Evolutionary conservation across 768 basidiomycete species (phyloP), one percentile per base, ranked within the genome.

Genomic region (Cystoderma amianthinum): DNA sequence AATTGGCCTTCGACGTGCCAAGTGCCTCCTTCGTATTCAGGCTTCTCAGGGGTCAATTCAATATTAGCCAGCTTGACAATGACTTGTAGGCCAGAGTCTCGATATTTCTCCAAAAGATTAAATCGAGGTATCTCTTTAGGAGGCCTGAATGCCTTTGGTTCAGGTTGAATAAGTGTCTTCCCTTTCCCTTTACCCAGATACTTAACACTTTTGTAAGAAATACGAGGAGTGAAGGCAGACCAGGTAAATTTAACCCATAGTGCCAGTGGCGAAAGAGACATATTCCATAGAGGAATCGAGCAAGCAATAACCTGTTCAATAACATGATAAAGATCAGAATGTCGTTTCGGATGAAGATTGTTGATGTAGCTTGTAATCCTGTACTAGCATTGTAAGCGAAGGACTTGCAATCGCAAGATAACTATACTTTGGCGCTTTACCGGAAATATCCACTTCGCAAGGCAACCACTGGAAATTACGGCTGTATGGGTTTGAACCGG

Each of bases 1-100:
- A 58, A 47, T 41, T 47, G 45, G 5, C 59, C 66, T 46, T 67
- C 65, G 32, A 65, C 55, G 44, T 67, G 66, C 65, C 66, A 68
- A 4, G 47, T 53, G 15, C 65, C 64, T 12, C 65, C 65, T 0
- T 41, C 44, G 47, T 66, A 67, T 3, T 50, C 46, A 1, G 66
- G 65, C 36, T 60, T 58, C 17, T 65, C 61, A 11, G 66, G 64
- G 0, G 61, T 63, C 36, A 67, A 40, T 41, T 56, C 49, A 34
- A 63, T 60, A 36, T 55, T 56, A 6, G 57, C 56, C 4, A 63
- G 45, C 43, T 63, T 63, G 18, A 56, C 57, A 30, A 63, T 64
- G 12, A 60, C 49, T 41, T 65, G 60, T 5, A 58, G 23, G 5
- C 50, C 52, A 18, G 9, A 28, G 6, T 38, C 18, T 19, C 39